Conservation (phyloP, 73 alveolate species). For the Paramecium bursaria region DNA sequence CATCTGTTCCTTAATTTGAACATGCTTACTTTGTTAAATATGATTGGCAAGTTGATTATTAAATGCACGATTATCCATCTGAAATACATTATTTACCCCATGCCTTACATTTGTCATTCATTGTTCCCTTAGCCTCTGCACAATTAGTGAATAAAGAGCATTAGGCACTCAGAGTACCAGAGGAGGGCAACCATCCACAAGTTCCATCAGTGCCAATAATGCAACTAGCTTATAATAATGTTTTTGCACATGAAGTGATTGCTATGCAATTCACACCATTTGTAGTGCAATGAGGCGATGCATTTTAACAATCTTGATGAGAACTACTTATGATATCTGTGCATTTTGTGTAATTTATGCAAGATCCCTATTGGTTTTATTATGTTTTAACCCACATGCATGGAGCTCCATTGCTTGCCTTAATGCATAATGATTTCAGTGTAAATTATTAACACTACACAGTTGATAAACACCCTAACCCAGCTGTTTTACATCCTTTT, state of each 20-base stretch:
- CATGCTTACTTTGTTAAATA: neutral
- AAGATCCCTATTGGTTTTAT: neutral
- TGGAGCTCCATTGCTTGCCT: neutral
- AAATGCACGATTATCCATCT: constrained; percentile 18
- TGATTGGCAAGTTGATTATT: neutral
- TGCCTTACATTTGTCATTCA: neutral
- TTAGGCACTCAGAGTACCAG: neutral
- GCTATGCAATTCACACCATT: constrained; percentile 39
- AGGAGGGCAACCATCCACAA: constrained; percentile 55
- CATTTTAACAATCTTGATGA: constrained; percentile 5
- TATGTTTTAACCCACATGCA: constrained; percentile 8
- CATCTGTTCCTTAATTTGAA: constrained; percentile 34
- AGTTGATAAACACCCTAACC: constrained; percentile 5
- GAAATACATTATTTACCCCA: neutral
- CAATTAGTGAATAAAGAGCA: constrained; percentile 30
- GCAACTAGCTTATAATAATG: constrained; percentile 30
- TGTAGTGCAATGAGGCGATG: constrained; percentile 13
- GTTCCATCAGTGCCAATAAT: constrained; percentile 18
- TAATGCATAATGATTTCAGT: neutral
- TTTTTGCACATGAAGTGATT: neutral
- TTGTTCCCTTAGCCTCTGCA: constrained; percentile 7
- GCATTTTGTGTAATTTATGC: constrained; percentile 28
- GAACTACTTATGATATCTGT: constrained; percentile 1
- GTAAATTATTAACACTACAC: neutral
- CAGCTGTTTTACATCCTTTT: constrained; percentile 9